Evolutionary conservation across 2,329 filamentous ascomycete genomes (phyloP).

Genomic region (Fusarium protoensiforme): DNA sequence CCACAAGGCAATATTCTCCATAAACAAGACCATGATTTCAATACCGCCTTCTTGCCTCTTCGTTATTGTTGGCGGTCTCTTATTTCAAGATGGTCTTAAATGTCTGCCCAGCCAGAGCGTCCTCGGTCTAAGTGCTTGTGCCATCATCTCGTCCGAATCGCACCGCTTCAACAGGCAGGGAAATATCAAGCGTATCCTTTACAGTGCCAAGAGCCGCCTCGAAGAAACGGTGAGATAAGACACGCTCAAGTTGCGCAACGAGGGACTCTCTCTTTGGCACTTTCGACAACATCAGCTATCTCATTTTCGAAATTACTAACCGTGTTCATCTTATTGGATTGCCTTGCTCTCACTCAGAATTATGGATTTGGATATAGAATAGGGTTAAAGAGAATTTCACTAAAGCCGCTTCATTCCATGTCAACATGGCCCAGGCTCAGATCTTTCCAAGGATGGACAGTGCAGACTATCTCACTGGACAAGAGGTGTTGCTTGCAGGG

Average conservation of each 20-base stretch:
- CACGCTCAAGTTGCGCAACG: conserved; percentile 7
- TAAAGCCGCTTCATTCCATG: too few species aligned
- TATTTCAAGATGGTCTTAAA: conserved; percentile 47
- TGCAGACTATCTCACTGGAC: too few species aligned
- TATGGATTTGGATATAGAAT: too few species aligned
- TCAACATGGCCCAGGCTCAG: too few species aligned
- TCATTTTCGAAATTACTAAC: too few species aligned
- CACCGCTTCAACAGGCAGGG: conserved; percentile 41
- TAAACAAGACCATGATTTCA: conserved; percentile 58
- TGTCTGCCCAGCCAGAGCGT: neutral
- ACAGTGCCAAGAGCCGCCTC: conserved; percentile 44
- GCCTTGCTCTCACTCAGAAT: too few species aligned
- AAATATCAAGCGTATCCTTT: conserved; percentile 45
- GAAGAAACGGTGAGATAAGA: conserved; percentile 39
- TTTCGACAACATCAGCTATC: too few species aligned
- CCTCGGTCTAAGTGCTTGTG: neutral
- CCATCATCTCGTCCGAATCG: neutral
- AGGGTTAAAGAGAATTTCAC: too few species aligned
- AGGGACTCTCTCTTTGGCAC: too few species aligned
- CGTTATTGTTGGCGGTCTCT: conserved; percentile 49
- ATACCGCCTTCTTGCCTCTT: conserved; percentile 41
- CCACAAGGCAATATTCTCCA: conserved; percentile 60
- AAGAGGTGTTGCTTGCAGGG: too few species aligned
- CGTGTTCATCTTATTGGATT: too few species aligned
- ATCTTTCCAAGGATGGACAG: too few species aligned